These are phyloP conservation scores for Lanmaoa pseudosensibilis DNA, from an alignment of 768 basidiomycete genomes.

Conservation along the genomic window DNA sequence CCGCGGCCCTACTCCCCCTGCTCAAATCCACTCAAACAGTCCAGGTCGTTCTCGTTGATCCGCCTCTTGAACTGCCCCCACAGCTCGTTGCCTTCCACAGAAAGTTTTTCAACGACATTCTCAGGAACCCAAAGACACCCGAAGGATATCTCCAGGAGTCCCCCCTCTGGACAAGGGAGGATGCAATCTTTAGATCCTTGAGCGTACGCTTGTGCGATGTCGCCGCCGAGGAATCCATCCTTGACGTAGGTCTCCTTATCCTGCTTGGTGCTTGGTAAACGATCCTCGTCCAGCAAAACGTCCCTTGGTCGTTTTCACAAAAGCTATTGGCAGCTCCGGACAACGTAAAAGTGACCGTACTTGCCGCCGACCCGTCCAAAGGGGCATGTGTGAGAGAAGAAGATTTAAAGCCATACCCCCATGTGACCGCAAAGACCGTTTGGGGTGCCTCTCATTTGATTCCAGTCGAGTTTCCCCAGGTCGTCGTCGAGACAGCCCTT, in stretches of 20 bases:
- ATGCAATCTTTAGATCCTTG: background rate
- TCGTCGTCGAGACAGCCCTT: conserved; percentile 15
- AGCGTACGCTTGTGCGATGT: conserved; percentile 7
- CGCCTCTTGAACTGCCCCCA: conserved; percentile 5
- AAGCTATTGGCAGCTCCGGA: conserved; percentile 1
- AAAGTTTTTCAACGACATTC: rapidly evolving
- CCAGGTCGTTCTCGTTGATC: conserved; percentile 22
- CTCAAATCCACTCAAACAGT: conserved; percentile 9
- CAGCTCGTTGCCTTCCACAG: background rate
- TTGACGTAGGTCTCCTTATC: conserved; percentile 10
- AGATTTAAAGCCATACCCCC: conserved; percentile 4
- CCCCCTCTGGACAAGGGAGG: background rate
- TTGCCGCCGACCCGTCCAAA: conserved; percentile 16
- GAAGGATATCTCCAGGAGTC: background rate
- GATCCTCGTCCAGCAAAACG: conserved; percentile 17
- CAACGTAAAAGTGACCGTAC: conserved; percentile 10
- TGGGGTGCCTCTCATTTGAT: conserved; percentile 18
- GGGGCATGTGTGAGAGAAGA: background rate
- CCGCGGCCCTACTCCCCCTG: conserved; percentile 12
- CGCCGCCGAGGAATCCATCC: conserved; percentile 1
- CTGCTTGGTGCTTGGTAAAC: background rate
- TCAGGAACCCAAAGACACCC: background rate
- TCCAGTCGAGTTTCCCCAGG: conserved; percentile 11
- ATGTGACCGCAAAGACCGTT: conserved; percentile 1
- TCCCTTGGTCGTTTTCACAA: conserved; percentile 23